phyloP scores from a whole-genome alignment of 192 early-diverging fungal species.

The Entrophospora sp. region DNA sequence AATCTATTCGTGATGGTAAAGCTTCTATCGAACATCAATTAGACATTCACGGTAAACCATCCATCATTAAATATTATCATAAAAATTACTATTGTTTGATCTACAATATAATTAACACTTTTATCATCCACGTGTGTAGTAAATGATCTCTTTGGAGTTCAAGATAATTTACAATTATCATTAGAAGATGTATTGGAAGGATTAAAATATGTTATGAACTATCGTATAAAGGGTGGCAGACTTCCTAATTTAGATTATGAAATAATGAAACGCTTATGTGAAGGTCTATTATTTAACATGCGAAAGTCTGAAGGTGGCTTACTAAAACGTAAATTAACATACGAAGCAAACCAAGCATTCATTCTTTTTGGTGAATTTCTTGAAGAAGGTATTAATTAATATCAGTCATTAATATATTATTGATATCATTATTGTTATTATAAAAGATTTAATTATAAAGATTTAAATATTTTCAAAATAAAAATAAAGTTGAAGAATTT shows the following conservation, averaged over 20 bases:
- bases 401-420: neutral
- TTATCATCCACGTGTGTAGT: slow-evolving; percentile 33
- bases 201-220: slow-evolving; percentile 91
- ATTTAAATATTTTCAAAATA: too few relatives aligned
- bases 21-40: slow-evolving; percentile 59
- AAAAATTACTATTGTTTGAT: too few relatives aligned
- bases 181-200: slow-evolving; percentile 76
- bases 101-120: too few relatives aligned
- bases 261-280: slow-evolving; percentile 80
- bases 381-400: slow-evolving; percentile 55
- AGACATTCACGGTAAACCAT: slow-evolving; percentile 35
- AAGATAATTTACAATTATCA: slow-evolving; percentile 56
- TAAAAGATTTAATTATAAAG: too few relatives aligned
- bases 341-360: slow-evolving; percentile 80
- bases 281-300: slow-evolving; percentile 79
- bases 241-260: slow-evolving; percentile 69
- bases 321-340: slow-evolving; percentile 50
- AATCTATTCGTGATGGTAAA: slow-evolving; percentile 46
- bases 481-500: slow-evolving; percentile 86
- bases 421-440: too few relatives aligned
- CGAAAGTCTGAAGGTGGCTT: slow-evolving; percentile 52
- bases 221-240: slow-evolving; percentile 77
- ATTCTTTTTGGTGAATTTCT: slow-evolving; percentile 92
- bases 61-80: neutral
- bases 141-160: slow-evolving; percentile 75